Evolutionary conservation across 306 rosid species (phyloP).

Genomic region (Inga oerstediana): DNA sequence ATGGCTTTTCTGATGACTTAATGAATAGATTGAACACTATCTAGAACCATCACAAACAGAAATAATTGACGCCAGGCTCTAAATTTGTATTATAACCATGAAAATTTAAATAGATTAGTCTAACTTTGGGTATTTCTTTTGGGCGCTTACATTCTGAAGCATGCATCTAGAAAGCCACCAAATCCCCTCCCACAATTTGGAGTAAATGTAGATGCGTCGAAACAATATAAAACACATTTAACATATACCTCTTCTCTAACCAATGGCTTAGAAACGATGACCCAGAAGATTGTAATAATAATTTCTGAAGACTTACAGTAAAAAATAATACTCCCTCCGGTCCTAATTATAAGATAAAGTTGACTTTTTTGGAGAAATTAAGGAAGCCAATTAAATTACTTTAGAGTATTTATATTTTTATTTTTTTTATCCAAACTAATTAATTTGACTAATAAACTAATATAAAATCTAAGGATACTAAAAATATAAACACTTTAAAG

Average conservation of each 20-base stretch:
- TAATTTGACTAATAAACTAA: too few species aligned
- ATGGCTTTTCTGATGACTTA: neutral
- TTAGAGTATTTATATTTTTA: too few species aligned
- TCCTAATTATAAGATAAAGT: too few species aligned
- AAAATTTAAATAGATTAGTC: neutral
- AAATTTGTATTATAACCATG: neutral
- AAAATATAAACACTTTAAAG: too few species aligned
- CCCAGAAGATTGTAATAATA: neutral
- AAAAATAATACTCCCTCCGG: too few species aligned
- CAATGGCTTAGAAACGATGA: neutral
- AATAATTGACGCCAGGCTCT: neutral
- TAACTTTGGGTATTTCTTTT: neutral
- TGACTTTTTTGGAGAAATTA: too few species aligned
- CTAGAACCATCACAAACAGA: conserved; percentile 15
- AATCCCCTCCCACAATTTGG: neutral
- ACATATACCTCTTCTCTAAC: neutral
- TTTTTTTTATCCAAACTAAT: too few species aligned
- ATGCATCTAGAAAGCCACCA: neutral
- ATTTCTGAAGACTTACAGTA: neutral
- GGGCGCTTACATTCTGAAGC: neutral
- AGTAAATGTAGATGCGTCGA: neutral
- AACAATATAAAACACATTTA: neutral
- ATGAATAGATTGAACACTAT: conserved; percentile 19
- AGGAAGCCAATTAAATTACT: too few species aligned
- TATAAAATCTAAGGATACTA: too few species aligned